These are phyloP conservation scores for Malus sylvestris DNA, from an alignment of 306 rosid species.

Conservation along the genomic window DNA sequence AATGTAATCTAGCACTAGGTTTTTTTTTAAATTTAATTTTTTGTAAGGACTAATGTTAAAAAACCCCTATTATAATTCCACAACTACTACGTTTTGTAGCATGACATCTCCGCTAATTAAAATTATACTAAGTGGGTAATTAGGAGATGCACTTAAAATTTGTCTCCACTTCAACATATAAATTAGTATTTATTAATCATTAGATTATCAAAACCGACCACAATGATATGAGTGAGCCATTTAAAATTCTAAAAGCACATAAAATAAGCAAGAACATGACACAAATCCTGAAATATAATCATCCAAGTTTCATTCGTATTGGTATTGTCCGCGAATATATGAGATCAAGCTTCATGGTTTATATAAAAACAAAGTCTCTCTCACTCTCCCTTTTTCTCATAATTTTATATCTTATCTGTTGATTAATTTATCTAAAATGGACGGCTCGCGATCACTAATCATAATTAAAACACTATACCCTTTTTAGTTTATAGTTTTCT, in stretches of 20 bases:
- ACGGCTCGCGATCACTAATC: neutral
- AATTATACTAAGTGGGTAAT: neutral
- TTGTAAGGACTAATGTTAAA: too few species aligned
- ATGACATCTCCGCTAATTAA: neutral
- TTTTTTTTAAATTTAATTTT: too few species aligned
- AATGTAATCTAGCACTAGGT: too few species aligned
- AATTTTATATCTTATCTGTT: slow-evolving; percentile 2
- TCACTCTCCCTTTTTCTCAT: slow-evolving; percentile 2
- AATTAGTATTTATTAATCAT: neutral
- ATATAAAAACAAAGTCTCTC: neutral
- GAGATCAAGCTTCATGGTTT: slow-evolving; percentile 16
- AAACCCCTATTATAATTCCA: neutral
- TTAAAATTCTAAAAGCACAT: neutral
- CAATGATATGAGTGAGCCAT: neutral
- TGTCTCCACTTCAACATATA: neutral
- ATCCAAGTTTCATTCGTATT: neutral
- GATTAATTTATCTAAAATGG: neutral
- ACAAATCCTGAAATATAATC: slow-evolving; percentile 2
- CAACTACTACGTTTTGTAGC: neutral
- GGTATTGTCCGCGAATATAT: slow-evolving; percentile 27
- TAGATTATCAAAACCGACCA: neutral
- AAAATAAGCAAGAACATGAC: neutral
- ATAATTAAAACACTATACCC: neutral
- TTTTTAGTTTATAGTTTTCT: neutral
- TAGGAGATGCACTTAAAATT: neutral